Percentiles rank a stretch among this genome's conserved stretches.
Evolutionary conservation across 2,329 filamentous ascomycete genomes (phyloP).

Genomic region (Fusarium anguioides): DNA sequence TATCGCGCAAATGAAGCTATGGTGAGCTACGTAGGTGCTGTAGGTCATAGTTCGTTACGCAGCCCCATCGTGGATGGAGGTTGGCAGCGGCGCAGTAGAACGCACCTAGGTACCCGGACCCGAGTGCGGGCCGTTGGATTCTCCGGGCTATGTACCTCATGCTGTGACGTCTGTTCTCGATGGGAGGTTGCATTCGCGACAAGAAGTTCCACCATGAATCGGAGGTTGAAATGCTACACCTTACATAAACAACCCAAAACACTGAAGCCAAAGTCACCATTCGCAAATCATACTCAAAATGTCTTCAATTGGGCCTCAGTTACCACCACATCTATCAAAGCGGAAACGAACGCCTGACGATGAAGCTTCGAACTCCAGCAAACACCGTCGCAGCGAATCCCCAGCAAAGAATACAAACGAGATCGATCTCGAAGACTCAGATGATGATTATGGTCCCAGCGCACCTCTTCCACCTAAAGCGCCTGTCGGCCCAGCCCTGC

Average conservation of each 20-base stretch:
- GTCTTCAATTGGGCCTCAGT: slow-evolving; percentile 75
- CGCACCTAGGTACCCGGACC: slow-evolving; percentile 13
- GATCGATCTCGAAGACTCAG: slow-evolving; percentile 57
- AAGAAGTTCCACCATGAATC: slow-evolving; percentile 28
- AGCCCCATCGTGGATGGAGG: slow-evolving; percentile 41
- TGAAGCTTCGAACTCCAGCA: slow-evolving; percentile 54
- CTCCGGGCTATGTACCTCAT: slow-evolving; percentile 31
- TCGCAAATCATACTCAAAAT: slow-evolving; percentile 55
- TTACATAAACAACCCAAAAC: slow-evolving; percentile 16
- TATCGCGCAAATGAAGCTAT: slow-evolving; percentile 39
- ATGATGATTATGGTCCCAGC: slow-evolving; percentile 58
- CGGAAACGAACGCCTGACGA: slow-evolving; percentile 65
- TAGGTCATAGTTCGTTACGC: slow-evolving; percentile 37
- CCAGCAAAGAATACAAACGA: slow-evolving; percentile 59
- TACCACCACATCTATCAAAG: slow-evolving; percentile 75
- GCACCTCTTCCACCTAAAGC: slow-evolving; percentile 39
- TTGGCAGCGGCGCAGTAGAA: slow-evolving; percentile 35
- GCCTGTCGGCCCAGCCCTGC: slow-evolving; percentile 39
- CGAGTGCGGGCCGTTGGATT: slow-evolving; percentile 45
- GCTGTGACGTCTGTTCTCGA: slow-evolving; percentile 42
- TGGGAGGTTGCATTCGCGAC: slow-evolving; percentile 30
- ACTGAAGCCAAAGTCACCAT: neutral
- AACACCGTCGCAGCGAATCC: slow-evolving; percentile 51
- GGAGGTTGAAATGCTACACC: slow-evolving; percentile 28
- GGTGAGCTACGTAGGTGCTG: slow-evolving; percentile 41